A percentile compares a stretch with the other conserved stretches of the same genome.
These are phyloP conservation scores for Talaromyces atroroseus DNA, from an alignment of 2,329 filamentous ascomycete genomes.

Conservation along the genomic window DNA sequence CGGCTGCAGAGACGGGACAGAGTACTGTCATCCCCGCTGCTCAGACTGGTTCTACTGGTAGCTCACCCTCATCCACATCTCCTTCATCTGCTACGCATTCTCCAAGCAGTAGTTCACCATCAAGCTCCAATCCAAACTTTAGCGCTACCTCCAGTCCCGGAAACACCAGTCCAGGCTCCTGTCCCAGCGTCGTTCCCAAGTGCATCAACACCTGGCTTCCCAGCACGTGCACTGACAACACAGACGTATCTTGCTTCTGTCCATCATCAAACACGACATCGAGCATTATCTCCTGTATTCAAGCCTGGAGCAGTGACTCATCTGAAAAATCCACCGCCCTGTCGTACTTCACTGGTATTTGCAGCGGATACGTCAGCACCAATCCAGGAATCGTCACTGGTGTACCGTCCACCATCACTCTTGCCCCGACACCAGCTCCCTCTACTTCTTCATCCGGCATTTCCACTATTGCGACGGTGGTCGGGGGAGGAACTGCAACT, in stretches of 20 bases:
- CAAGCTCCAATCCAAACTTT: conserved; percentile 6
- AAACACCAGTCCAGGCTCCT: conserved; percentile 23
- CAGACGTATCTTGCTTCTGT: conserved; percentile 81
- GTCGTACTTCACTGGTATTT: conserved; percentile 86
- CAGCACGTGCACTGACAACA: conserved; percentile 75
- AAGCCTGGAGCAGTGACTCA: conserved; percentile 64
- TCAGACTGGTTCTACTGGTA: neutral
- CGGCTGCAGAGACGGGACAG: conserved; percentile 26
- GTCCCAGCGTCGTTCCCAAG: conserved; percentile 70
- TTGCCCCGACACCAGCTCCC: conserved; percentile 43
- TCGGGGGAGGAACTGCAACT: conserved; percentile 15
- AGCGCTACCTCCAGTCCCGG: conserved; percentile 11
- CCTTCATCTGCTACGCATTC: neutral
- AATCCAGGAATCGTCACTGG: conserved; percentile 85
- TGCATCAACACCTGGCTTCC: conserved; percentile 88
- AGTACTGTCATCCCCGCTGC: conserved; percentile 4
- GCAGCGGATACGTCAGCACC: conserved; percentile 63
- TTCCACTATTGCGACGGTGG: conserved; percentile 28
- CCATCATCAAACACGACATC: conserved; percentile 68
- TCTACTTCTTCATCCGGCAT: conserved; percentile 25
- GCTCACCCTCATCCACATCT: neutral
- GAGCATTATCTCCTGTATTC: conserved; percentile 75
- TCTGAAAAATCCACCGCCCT: conserved; percentile 65
- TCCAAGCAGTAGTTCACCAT: neutral
- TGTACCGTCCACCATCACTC: conserved; percentile 57